Conservation (phyloP, 768 basidiomycete species). For the Leccinum pellstonianum region DNA sequence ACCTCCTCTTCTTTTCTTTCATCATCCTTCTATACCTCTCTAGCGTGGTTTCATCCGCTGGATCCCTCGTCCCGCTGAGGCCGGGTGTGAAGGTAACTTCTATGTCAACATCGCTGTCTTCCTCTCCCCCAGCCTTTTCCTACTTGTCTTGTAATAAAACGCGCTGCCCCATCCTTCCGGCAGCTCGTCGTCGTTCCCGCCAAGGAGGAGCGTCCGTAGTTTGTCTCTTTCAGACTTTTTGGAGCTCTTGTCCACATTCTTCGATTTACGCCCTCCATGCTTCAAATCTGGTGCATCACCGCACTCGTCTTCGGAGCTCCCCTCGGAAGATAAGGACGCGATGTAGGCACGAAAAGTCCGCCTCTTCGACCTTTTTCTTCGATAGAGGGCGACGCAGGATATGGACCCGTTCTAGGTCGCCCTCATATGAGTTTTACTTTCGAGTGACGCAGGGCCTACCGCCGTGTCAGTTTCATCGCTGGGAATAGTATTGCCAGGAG, state of each 20-base stretch:
- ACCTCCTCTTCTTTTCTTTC: slow-evolving; percentile 72
- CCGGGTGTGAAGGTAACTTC: slow-evolving; percentile 95
- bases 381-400: slow-evolving; percentile 78
- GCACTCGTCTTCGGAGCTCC: slow-evolving; percentile 38
- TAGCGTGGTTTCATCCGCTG: slow-evolving; percentile 77
- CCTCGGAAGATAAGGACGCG: slow-evolving; percentile 66
- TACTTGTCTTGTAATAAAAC: slow-evolving; percentile 23
- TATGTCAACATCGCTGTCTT: slow-evolving; percentile 67
- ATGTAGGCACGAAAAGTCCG: slow-evolving; percentile 82
- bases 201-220: slow-evolving; percentile 74
- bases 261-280: slow-evolving; percentile 10
- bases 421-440: slow-evolving; percentile 97
- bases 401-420: slow-evolving; percentile 83
- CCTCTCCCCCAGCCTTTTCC: slow-evolving; percentile 22
- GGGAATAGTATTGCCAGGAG: background rate
- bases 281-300: background rate
- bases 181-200: slow-evolving; percentile 59
- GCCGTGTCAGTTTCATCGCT: background rate
- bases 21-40: slow-evolving; percentile 88
- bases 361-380: slow-evolving; percentile 85
- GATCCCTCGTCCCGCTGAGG: slow-evolving; percentile 52
- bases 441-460: slow-evolving; percentile 91
- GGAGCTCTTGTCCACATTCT: slow-evolving; percentile 21
- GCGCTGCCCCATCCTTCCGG: slow-evolving; percentile 82
- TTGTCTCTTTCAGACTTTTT: slow-evolving; percentile 57